A percentile compares a stretch with the other conserved stretches of the same genome.
These are phyloP conservation scores for Plasmodium sp. DNA, from an alignment of 169 alveolate species.

Conservation along the genomic window DNA sequence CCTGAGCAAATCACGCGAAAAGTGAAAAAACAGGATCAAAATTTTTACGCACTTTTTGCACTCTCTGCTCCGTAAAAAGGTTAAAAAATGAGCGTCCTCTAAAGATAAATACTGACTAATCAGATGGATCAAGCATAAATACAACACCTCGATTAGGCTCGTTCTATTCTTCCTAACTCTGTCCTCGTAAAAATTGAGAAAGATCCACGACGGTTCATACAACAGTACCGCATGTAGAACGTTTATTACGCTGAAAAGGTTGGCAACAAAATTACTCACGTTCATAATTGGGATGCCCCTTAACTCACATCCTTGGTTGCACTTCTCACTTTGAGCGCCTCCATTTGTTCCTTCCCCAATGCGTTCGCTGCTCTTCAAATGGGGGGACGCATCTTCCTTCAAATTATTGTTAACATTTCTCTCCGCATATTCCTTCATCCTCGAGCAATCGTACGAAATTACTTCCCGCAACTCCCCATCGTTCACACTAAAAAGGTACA, in stretches of 20 bases:
- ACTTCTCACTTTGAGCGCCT: not conserved
- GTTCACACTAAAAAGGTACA: not conserved
- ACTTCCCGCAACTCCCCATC: constrained; percentile 5
- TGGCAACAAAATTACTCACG: not conserved
- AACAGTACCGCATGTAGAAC: constrained; percentile 6
- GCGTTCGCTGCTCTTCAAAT: not conserved
- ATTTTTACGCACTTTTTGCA: constrained; percentile 44
- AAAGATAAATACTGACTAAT: constrained; percentile 38
- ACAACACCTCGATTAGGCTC: constrained; percentile 34
- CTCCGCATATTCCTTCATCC: not conserved
- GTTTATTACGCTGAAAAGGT: constrained; percentile 23
- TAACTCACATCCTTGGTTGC: not conserved
- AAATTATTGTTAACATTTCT: not conserved
- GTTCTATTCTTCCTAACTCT: constrained; percentile 16
- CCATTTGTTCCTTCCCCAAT: not conserved
- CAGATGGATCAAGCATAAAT: constrained; percentile 18
- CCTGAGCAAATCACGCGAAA: constrained; percentile 5
- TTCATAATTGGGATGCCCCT: not conserved
- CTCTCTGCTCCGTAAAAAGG: not conserved
- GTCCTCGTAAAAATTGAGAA: constrained; percentile 47
- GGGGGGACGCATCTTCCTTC: not conserved
- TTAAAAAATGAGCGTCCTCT: not conserved
- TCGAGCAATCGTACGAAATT: not conserved
- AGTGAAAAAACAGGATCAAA: constrained; percentile 30
- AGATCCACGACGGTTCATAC: constrained; percentile 32